Conservation (phyloP, 129 eudicot genomes). For the Escallonia rubra region DNA sequence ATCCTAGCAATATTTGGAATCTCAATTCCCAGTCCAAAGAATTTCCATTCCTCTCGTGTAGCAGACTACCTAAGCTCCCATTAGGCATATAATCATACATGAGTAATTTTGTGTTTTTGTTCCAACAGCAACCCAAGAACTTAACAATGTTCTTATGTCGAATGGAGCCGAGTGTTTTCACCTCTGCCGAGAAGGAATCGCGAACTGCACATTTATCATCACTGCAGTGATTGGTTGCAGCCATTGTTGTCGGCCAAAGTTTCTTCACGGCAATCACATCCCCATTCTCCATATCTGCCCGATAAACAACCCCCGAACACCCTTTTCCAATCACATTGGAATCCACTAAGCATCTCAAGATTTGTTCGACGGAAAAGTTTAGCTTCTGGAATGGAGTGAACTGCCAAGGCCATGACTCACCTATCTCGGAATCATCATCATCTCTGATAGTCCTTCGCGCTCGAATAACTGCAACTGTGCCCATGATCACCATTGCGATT, state of each 20-base stretch:
- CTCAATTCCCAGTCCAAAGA: constrained; percentile 81
- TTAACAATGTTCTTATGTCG: constrained; percentile 85
- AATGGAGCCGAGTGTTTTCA: constrained; percentile 75
- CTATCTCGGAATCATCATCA: constrained; percentile 70
- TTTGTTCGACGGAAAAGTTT: constrained; percentile 63
- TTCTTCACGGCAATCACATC: constrained; percentile 82
- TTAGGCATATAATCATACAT: constrained; percentile 97
- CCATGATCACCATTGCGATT: constrained; percentile 69
- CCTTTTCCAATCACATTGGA: constrained; percentile 84
- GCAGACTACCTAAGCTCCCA: constrained; percentile 80
- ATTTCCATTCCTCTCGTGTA: constrained; percentile 64
- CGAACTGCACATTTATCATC: constrained; percentile 48
- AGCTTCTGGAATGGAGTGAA: constrained; percentile 87
- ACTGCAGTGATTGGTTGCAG: constrained; percentile 24
- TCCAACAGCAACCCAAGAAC: constrained; percentile 91
- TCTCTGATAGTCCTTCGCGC: constrained; percentile 40
- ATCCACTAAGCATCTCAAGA: constrained; percentile 66
- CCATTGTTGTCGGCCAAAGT: constrained; percentile 66
- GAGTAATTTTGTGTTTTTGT: constrained; percentile 56
- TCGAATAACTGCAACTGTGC: constrained; percentile 49
- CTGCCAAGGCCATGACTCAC: constrained; percentile 87
- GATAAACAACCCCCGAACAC: constrained; percentile 80
- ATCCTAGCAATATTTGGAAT: constrained; percentile 63
- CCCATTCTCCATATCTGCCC: constrained; percentile 66
- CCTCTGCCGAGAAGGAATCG: constrained; percentile 83